These are phyloP conservation scores for Jaenimonas drosophilae DNA, from an alignment of 208 protist genomes.

Conservation along the genomic window DNA sequence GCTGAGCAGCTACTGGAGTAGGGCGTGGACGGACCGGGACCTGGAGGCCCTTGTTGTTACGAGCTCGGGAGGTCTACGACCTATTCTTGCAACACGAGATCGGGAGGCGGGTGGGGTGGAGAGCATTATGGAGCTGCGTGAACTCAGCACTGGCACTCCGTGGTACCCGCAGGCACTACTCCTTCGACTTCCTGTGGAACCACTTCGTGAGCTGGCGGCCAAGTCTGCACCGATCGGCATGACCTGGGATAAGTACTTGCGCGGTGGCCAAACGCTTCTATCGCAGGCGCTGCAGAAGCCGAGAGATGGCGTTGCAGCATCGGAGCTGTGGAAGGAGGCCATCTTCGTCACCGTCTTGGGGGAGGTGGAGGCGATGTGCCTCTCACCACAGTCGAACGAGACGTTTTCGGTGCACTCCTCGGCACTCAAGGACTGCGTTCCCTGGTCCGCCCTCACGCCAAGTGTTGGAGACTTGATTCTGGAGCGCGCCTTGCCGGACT, in stretches of 20 bases:
- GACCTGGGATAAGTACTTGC: slow-evolving; percentile 38
- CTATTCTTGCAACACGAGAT: slow-evolving; percentile 59
- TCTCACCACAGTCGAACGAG: slow-evolving; percentile 68
- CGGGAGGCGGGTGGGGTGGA: slow-evolving; percentile 50
- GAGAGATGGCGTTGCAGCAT: slow-evolving; percentile 1
- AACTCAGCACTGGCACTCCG: slow-evolving; percentile 25
- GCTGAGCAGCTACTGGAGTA: slow-evolving; percentile 69
- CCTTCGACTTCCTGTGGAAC: slow-evolving; percentile 28
- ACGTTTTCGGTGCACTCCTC: slow-evolving; percentile 35
- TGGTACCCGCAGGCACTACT: slow-evolving; percentile 40
- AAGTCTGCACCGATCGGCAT: slow-evolving; percentile 19
- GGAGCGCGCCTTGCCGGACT: slow-evolving; percentile 42
- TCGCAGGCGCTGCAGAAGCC: slow-evolving; percentile 15
- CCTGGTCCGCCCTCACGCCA: slow-evolving; percentile 24
- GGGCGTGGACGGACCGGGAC: slow-evolving; percentile 40
- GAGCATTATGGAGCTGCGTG: slow-evolving; percentile 53
- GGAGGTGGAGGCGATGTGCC: slow-evolving; percentile 35
- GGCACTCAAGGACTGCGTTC: slow-evolving; percentile 31
- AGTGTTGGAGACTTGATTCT: slow-evolving; percentile 32
- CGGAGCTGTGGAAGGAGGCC: slow-evolving; percentile 25
- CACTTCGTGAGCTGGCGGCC: slow-evolving; percentile 25
- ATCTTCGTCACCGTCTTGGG: slow-evolving; percentile 56
- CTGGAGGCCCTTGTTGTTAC: slow-evolving; percentile 66
- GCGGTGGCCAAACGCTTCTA: slow-evolving; percentile 32
- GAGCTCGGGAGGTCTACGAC: slow-evolving; percentile 35